These are phyloP conservation scores for Coemansia sp. DNA, from an alignment of 192 early-diverging fungal species.

Conservation along the genomic window DNA sequence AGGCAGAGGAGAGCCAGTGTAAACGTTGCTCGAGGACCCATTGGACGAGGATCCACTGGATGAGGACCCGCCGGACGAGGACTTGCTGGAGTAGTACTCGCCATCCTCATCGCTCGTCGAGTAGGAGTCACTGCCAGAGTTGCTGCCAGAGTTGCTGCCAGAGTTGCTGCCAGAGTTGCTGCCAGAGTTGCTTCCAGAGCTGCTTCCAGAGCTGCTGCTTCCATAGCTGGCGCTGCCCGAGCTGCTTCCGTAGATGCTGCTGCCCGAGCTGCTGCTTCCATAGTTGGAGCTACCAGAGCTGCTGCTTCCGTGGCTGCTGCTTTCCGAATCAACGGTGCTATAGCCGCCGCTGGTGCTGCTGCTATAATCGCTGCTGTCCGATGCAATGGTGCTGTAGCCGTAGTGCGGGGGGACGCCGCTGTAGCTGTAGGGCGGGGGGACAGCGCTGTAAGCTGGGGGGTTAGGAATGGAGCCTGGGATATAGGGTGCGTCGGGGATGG, in stretches of 20 bases:
- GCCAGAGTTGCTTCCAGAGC: background rate
- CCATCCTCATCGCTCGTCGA: background rate
- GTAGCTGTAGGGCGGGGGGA: constrained; percentile 18
- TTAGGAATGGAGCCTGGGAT: background rate
- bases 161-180: background rate
- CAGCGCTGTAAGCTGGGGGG: constrained; percentile 11
- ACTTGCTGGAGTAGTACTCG: background rate
- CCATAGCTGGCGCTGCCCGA: background rate
- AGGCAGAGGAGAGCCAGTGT: constrained; percentile 24
- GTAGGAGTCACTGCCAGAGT: background rate
- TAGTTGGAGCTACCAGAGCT: too few species aligned
- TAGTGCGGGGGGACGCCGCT: constrained; percentile 12
- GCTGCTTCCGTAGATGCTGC: background rate
- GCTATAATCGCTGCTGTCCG: background rate
- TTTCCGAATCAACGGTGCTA: too few species aligned
- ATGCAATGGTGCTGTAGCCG: background rate
- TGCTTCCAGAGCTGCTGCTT: background rate
- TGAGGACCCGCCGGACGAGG: too few species aligned
- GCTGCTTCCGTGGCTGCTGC: background rate
- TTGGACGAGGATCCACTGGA: too few species aligned
- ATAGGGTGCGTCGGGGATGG: background rate
- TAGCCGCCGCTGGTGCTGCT: too few species aligned
- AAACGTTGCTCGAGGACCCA: background rate
- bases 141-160: constrained; percentile 11
- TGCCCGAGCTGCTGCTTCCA: too few species aligned